Evolutionary conservation across 1,284 basidiomycete species (phyloP).

Genomic region (Moesziomyces sp.): DNA sequence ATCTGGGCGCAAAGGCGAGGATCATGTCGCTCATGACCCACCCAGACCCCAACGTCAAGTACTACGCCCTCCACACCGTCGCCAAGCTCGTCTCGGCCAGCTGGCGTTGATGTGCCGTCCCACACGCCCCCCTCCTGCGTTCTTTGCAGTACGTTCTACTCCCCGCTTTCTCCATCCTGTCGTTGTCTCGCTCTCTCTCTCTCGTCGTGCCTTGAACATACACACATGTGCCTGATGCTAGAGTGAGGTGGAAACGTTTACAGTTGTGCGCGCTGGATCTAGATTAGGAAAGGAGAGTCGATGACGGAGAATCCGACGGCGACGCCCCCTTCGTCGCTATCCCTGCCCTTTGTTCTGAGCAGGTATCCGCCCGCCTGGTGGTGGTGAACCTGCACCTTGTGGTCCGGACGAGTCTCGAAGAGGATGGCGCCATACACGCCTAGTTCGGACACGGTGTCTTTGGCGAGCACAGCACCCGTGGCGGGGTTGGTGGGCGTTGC

Average conservation of each 20-base stretch:
- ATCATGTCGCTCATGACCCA: constrained; percentile 96
- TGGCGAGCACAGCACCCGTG: constrained; percentile 65
- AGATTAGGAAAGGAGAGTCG: constrained; percentile 80
- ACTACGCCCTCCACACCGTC: constrained; percentile 77
- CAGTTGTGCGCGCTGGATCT: background rate
- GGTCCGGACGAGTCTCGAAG: constrained; percentile 71
- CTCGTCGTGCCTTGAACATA: too few species aligned
- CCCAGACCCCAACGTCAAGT: constrained; percentile 86
- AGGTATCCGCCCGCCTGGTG: constrained; percentile 79
- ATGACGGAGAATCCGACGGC: constrained; percentile 90
- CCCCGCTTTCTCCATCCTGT: constrained; percentile 4
- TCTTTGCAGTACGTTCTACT: background rate
- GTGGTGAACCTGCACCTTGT: constrained; percentile 71
- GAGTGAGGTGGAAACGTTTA: background rate
- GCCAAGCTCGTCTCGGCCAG: constrained; percentile 59
- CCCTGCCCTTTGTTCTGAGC: constrained; percentile 89
- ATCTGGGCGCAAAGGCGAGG: constrained; percentile 85
- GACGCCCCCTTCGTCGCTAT: constrained; percentile 93
- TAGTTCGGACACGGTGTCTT: constrained; percentile 86
- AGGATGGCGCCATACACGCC: constrained; percentile 91
- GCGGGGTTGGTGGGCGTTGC: background rate
- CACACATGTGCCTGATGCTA: too few species aligned
- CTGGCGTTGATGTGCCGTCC: constrained; percentile 47
- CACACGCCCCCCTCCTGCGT: background rate
- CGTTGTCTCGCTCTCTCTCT: background rate